Percentiles rank a stretch among this genome's conserved stretches.
Evolutionary conservation across 768 basidiomycete genomes (phyloP).

Genomic region (Pleurotus sapidus): DNA sequence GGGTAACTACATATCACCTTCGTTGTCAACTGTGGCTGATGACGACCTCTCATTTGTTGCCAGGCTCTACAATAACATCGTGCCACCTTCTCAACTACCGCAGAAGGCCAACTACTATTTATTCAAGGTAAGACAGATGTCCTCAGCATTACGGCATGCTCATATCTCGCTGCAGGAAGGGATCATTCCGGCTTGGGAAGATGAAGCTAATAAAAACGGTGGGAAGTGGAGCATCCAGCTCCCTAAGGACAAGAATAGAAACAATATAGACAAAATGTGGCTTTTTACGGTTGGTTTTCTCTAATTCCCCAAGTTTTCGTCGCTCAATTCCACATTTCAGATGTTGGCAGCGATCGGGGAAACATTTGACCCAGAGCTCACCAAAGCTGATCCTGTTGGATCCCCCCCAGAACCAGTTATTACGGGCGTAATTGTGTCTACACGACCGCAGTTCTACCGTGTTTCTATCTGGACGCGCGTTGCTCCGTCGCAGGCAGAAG

Average conservation of each 20-base stretch:
- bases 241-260: conserved; percentile 90
- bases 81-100: conserved; percentile 89
- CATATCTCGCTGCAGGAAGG: conserved; percentile 57
- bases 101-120: conserved; percentile 99
- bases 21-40: conserved; percentile 11
- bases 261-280: conserved; percentile 92
- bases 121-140: conserved; percentile 72
- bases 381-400: conserved; percentile 36
- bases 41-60: conserved; percentile 11
- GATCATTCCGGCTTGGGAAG: conserved; percentile 98
- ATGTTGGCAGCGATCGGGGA: conserved; percentile 99
- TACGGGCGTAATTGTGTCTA: conserved; percentile 94
- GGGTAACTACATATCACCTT: conserved; percentile 53
- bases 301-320: conserved; percentile 5
- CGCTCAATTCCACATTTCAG: conserved; percentile 38
- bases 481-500: conserved; percentile 57
- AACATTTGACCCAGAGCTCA: conserved; percentile 90
- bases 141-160: conserved; percentile 2
- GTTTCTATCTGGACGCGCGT: conserved; percentile 96
- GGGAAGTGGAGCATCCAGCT: conserved; percentile 99
- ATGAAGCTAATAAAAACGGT: conserved; percentile 93
- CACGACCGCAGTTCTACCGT: conserved; percentile 93
- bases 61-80: conserved; percentile 89
- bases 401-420: conserved; percentile 58
- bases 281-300: conserved; percentile 76